Base-by-base conservation (phyloP, 352 stramenopile genomes). In the Globisporangium solare region DNA sequence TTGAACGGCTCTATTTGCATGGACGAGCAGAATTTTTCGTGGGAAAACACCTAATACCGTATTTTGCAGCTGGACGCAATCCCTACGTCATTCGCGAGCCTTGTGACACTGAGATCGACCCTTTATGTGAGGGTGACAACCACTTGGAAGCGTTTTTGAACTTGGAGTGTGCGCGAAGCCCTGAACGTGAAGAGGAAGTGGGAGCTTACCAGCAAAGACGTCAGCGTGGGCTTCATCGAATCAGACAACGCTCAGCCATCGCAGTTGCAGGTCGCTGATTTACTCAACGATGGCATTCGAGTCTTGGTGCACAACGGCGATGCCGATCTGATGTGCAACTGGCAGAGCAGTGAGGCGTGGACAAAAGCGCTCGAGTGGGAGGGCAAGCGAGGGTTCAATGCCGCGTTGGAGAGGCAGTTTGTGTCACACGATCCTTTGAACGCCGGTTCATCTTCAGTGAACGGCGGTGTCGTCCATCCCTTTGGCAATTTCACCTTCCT, bases 261-360 rank as follows among this genome's bases (percentile, higher is more conserved):
- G 17, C 48, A 54, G n/a, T 20, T 54, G 6, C 41, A 37, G 13
- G 37, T 97, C 35, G 67, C 69, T 1, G 77, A 91, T 22, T 59
- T 98, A 53, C 68, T 98, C 10, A 61, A 73, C 21, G 58, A 68
- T 5, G 60, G 47, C 24, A 14, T 76, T 11, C 68, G 66, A 6
- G 84, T 94, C 6, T 70, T 97, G 18, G 89, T 98, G 51, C 98
- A 98, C 70, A 85, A 85, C 22, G 93, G 93, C 58, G 93, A 98
- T 67, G 69, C 85, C 11, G 93, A 98, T 64, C 97, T 97, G 63
- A 96, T 98, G 60, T 97, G 87, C 72, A 98, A 98, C 64, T 98
- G 94, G 70, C 57, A 97, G 39, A 92, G 92, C 35, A 97, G 97
- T 58, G 53, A 91, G 52, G 89, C 89, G 8, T 98, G 89, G 91